Base-by-base conservation (phyloP, 2,329 filamentous ascomycete genomes). In the Penicillium vulpinum region DNA sequence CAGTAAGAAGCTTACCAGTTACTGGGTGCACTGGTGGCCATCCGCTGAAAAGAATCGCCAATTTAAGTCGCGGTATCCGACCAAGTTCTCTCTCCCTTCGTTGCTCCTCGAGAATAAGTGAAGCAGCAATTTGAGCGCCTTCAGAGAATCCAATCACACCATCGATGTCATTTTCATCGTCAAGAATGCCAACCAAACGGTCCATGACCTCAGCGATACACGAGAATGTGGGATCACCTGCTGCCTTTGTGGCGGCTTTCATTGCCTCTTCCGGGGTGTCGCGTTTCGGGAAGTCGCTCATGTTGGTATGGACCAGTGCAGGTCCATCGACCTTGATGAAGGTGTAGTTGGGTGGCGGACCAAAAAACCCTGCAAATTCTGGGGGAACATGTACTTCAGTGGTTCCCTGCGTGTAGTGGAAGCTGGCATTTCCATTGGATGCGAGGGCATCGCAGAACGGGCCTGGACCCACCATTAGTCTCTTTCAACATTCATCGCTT, bases 101-200 rank as follows among this genome's bases (percentile, higher is more conserved):
- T 24, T 56, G 36, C 41, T 68, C 66, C 33, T 69, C 66, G 2
- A 67, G 51, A 11, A 70, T 47, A 22, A 67, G 59, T 8, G 63
- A 63, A 13, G 64, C 64, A 1, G 63, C 67, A 10, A 69, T 59
- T 16, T 60, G 56, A 6, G 61, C 67, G 24, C 68, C 68, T 47
- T 69, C 66, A 3, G 62, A 66, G 43, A 64, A 70, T 5, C 66
- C 68, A 18, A 70, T 62, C 16, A 70, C 54, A 8, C 66, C 68
- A 18, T 62, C 64, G 18, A 69, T 64, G 0, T 65, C 63, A 3
- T 28, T n/a, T 22, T 68, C 61, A 11, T 29, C 47, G 13, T 68
- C 61, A 18, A 70, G 38, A 7, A 60, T 55, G 16, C 55, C 51
- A 21, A 65, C 54, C 2, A 66, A 45, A 21, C 53, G 58, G 29